Base-by-base conservation (phyloP, 768 basidiomycete genomes). In the Agaricus blazei region DNA sequence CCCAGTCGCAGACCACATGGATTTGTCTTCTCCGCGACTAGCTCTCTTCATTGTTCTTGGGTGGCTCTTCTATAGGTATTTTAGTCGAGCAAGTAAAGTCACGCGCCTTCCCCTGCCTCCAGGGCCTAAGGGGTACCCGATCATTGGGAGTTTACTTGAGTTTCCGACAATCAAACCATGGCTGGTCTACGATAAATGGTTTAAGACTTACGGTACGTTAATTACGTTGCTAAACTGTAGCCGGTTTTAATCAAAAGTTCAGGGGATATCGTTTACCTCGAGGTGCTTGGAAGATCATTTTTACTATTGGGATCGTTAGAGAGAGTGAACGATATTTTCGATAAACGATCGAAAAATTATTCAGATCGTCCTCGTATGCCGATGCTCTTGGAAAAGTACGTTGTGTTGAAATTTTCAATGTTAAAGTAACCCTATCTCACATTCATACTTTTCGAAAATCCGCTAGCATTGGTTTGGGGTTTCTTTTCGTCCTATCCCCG, bases 401-500 rank as follows among this genome's bases (percentile, higher is more conserved):
- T 52, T 8, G 34, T 31, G 8, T n/a, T 12, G n/a, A 41, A 50
- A 37, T n/a, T 23, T 31, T 11, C 11, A 7, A 28, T 31, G 28
- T 15, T 7, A n/a, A 28, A 34, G 19, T 19, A 19, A 19, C 19
- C 19, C 27, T 48, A 14, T 15, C 14, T 8, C n/a, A n/a, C 5
- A 48, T 34, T 1, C 11, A 28, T 15, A 11, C 27, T 15, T 12
- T 34, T 34, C 19, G 19, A 19, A 19, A 19, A 19, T 15, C 9
- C 15, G 9, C 27, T 34, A 55, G 54, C 4, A 9, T 64, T 58
- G 63, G 53, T 23, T n/a, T 41, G 19, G 52, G 52, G 37, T 28
- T 36, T 60, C 48, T 70, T 45, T 74, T 81, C 29, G 76, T 74
- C 0, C 72, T 81, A 50, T 74, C 77, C 69, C 74, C 73, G 2